Base-by-base conservation (phyloP, 257 asterid species). In the Salvia hispanica region DNA sequence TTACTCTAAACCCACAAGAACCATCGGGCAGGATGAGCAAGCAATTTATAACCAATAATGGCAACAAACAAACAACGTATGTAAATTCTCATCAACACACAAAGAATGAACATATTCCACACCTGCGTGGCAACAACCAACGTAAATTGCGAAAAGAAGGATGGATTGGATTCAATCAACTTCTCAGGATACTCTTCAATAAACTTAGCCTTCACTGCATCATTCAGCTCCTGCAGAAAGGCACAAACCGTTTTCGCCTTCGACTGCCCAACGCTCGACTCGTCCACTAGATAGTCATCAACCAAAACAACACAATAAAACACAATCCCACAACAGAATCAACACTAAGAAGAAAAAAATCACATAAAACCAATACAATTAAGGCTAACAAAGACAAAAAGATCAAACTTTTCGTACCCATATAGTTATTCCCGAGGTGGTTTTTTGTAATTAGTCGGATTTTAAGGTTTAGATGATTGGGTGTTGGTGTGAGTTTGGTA, bases 141-240 rank as follows among this genome's bases (percentile, higher is more conserved):
- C 28, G 99, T 88, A 76, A 91, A 94, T 66, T 91, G 96, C 11
- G 90, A 82, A 83, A 94, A 94, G 85, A 94, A 94, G 0, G 95
- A 73, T 6, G 96, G 96, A 66, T 84, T 91, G 13, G 91, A 84
- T 48, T 25, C 31, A 45, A 94, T 91, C 65, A 91, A 69, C 57
- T 81, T 79, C 66, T 85, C 85, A 3, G 99, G 96, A 74, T 78
- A 63, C 75, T 91, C 99, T 68, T 94, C 99, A 7, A 94, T 84
- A 62, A 87, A 94, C 77, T 87, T 94, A 11, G 96, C 95, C 72
- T 94, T 88, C 58, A 91, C 97, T 3, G 96, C 97, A 83, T 91
- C 99, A 77, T 94, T 94, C 81, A 94, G 77, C 84, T 91, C 99
- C 83, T 91, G 92, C 50, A 94, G 95, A 75, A 88, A 91, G 6